Evolutionary conservation across 2,329 filamentous ascomycete genomes (phyloP).

Genomic region (Scleromitrula shiraiana): DNA sequence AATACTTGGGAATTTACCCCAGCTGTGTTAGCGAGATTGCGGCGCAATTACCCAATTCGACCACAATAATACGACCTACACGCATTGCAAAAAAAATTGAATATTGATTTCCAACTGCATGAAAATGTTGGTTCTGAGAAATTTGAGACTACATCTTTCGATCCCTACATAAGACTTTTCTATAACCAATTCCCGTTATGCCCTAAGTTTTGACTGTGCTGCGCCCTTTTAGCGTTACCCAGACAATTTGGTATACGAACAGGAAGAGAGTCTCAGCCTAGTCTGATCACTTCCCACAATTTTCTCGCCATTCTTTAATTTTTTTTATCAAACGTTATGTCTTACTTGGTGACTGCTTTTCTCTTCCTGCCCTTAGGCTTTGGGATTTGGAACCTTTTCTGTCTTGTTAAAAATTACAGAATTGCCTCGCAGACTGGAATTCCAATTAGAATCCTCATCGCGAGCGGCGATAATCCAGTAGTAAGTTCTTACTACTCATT

Average conservation of each 20-base stretch:
- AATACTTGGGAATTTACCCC: too few relatives aligned
- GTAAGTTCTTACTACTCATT: neutral
- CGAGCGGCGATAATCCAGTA: conserved; percentile 4
- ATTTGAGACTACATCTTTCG: too few relatives aligned
- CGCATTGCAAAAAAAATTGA: neutral
- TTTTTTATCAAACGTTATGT: neutral
- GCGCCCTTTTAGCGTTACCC: too few relatives aligned
- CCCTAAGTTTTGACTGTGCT: too few relatives aligned
- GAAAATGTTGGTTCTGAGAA: neutral
- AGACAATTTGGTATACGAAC: too few relatives aligned
- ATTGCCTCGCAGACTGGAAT: neutral
- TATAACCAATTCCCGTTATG: too few relatives aligned
- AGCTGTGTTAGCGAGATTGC: too few relatives aligned
- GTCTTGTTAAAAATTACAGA: neutral
- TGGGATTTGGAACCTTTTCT: neutral
- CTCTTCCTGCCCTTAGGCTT: neutral
- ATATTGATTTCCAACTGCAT: neutral
- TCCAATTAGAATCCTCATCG: neutral
- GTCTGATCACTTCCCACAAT: neutral
- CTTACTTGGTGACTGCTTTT: neutral
- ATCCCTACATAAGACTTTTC: too few relatives aligned
- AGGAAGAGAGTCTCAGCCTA: too few relatives aligned
- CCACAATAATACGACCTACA: too few relatives aligned
- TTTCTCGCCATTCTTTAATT: too few relatives aligned
- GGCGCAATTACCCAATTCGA: too few relatives aligned